Conservation (phyloP, 2,329 filamentous ascomycete genomes). For the Clonostachys byssicola region DNA sequence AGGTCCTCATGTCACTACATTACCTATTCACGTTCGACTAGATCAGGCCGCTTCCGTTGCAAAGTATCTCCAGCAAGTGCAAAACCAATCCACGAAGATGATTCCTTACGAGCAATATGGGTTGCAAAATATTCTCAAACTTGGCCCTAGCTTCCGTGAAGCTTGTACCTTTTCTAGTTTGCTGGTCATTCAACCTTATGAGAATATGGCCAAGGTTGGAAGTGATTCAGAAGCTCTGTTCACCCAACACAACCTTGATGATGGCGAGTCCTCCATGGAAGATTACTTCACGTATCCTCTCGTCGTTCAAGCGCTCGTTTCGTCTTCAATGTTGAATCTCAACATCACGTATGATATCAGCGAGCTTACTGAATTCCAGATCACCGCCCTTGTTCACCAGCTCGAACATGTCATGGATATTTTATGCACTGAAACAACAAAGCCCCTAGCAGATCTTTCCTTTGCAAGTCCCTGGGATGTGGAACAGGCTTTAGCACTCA, state of each 20-base stretch:
- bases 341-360: conserved; percentile 1
- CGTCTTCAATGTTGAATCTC: background rate
- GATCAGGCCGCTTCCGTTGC: conserved; percentile 3
- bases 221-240: background rate
- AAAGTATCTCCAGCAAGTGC: conserved; percentile 6
- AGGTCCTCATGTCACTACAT: conserved; percentile 8
- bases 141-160: conserved; percentile 6
- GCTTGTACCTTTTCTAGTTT: conserved; percentile 12
- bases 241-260: background rate
- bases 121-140: conserved; percentile 12
- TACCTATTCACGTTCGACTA: conserved; percentile 6
- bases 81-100: conserved; percentile 9
- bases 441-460: background rate
- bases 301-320: conserved; percentile 2
- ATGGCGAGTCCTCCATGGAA: conserved; percentile 18
- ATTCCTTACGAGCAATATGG: conserved; percentile 12
- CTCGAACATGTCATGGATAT: conserved; percentile 6
- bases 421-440: background rate
- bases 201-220: background rate
- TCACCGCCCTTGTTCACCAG: conserved; percentile 6
- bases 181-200: conserved; percentile 8
- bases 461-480: conserved; percentile 1
- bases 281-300: conserved; percentile 6
- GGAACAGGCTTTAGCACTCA: background rate
- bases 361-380: conserved; percentile 3